A percentile compares a stretch with the other conserved stretches of the same genome.
Conservation (phyloP, 176 grass and related monocot genomes). For the Bothriochloa decipiens region DNA sequence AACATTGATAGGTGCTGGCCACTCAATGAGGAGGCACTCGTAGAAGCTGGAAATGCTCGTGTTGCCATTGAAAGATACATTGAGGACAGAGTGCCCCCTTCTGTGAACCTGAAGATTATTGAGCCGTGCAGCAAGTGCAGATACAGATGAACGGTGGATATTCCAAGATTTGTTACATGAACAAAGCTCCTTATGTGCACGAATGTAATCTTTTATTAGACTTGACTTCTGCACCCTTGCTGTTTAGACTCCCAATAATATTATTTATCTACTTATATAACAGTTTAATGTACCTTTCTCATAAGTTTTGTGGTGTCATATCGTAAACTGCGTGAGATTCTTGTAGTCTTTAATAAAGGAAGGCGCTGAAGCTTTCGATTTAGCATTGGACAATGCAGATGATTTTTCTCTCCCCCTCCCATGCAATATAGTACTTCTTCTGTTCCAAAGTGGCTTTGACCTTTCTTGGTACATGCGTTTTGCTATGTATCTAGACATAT, state of each 20-base stretch:
- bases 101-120: conserved; percentile 1
- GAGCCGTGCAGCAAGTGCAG: conserved; percentile 10
- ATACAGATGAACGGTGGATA: background rate
- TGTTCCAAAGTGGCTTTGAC: too few species aligned
- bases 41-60: background rate
- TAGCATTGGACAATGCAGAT: too few species aligned
- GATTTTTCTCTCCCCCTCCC: too few species aligned
- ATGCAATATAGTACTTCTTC: too few species aligned
- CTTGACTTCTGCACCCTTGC: background rate
- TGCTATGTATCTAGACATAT: too few species aligned
- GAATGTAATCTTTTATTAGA: background rate
- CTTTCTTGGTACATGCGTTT: too few species aligned
- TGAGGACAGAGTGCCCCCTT: background rate
- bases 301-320: background rate
- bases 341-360: too few species aligned
- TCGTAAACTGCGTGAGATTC: background rate
- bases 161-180: background rate
- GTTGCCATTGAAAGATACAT: background rate
- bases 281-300: background rate
- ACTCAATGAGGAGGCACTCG: background rate
- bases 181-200: background rate
- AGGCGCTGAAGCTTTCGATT: too few species aligned
- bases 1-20: background rate
- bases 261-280: background rate
- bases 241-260: background rate